Base-by-base conservation (phyloP, 2,329 filamentous ascomycete genomes). In the Chaetomiaceae sp. region DNA sequence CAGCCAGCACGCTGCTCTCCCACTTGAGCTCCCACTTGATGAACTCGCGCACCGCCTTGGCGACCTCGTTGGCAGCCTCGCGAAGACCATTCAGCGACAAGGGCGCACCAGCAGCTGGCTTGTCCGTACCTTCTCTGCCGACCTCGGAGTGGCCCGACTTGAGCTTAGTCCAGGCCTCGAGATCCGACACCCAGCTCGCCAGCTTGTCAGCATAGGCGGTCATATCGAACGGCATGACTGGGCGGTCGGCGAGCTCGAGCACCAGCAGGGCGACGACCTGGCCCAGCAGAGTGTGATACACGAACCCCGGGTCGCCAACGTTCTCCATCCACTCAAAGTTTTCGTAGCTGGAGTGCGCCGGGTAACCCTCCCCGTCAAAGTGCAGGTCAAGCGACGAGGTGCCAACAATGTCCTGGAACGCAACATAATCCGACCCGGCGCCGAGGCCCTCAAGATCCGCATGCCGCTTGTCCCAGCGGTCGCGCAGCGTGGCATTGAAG, bases 371-470 rank as follows among this genome's bases (percentile, higher is more conserved):
- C 36, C 85, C 86, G 30, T 58, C 66, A 60, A 98, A 97, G 22
- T 79, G 76, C 54, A 98, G 79, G 62, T 97, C 89, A 46, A 98
- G 73, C 10, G 86, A 90, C 36, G 88, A 91, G 7, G 83, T 89
- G 42, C 93, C 93, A 1, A 88, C 88, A 41, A 97, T 86, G 62
- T 91, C 80, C 65, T 95, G 91, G 65, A 97, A 98, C 2, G 89
- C 81, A 3, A 89, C 85, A 58, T 88, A 93, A 65, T 97, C 93
- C 55, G 88, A 85, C 9, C 78, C 83, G 4, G 81, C 82, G 11
- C 83, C 88, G 0, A 94, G 73, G 2, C 80, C 78, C 37, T 82
- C 80, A 1, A 97, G 70, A 24, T 76, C 69, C 18, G 68, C 73
- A 12, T 76, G 69, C 2, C 75, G 70, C 15, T 74, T 69, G n/a